These are phyloP conservation scores for Malassezia yamatoensis DNA, from an alignment of 1,284 basidiomycete species.

Conservation along the genomic window DNA sequence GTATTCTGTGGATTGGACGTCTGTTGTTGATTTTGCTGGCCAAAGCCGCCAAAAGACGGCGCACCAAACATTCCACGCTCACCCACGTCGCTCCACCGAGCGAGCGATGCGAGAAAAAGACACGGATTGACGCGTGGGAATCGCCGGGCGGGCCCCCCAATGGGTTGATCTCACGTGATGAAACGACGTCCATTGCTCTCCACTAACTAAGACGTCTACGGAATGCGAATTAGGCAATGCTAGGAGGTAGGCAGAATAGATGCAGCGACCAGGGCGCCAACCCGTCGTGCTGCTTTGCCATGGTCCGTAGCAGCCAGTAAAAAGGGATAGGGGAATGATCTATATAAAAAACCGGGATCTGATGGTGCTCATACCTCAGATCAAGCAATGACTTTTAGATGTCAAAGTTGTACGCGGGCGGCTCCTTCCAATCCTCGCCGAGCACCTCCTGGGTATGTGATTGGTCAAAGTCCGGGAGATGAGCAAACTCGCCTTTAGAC, in stretches of 20 bases:
- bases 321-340: not conserved
- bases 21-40: conserved; percentile 38
- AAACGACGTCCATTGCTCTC: conserved; percentile 6
- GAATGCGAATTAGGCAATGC: not conserved
- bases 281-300: not conserved
- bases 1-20: conserved; percentile 18
- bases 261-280: conserved; percentile 3
- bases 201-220: conserved; percentile 7
- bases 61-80: conserved; percentile 27
- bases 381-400: conserved; percentile 1
- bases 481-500: conserved; percentile 16
- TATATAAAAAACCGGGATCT: no score
- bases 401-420: conserved; percentile 12
- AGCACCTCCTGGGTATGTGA: conserved; percentile 8
- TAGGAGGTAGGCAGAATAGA: not conserved
- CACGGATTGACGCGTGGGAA: no score
- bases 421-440: conserved; percentile 7
- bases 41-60: conserved; percentile 33
- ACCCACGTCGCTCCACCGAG: not conserved
- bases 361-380: no score
- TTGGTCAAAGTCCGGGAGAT: conserved; percentile 16
- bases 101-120: no score
- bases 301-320: not conserved
- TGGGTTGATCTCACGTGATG: not conserved
- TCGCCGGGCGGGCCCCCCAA: not conserved